Base-by-base conservation (phyloP, 768 basidiomycete genomes). In the Trametes cinnabarina region DNA sequence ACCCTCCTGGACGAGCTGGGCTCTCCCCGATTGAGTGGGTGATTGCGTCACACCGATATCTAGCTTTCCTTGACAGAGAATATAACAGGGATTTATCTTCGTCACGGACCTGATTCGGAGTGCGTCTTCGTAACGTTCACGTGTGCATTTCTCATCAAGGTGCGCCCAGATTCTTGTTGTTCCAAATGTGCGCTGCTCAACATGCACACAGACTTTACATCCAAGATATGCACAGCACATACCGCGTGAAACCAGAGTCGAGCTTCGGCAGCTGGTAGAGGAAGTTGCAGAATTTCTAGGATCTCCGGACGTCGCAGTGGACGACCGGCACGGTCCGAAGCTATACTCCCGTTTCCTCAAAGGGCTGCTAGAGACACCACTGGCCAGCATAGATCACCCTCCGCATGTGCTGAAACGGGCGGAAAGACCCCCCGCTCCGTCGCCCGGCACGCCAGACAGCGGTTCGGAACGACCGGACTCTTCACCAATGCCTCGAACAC, bases 51-150 rank as follows among this genome's bases (percentile, higher is more conserved):
- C 20, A 15, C 20, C 17, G 11, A 30, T 19, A 11, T 28, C 28
- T 2, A 10, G 12, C 1, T 35, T 20, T 2, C 14, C 5, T 41
- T 50, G 4, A 51, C 40, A 7, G 14, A 17, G 28, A n/a, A 15
- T 15, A 63, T 58, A 57, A 20, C 69, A 85, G 83, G 76, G 47
- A 72, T 77, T 25, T 85, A 80, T 60, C 78, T 87, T 50, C 80
- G 85, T 3, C 87, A 89, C 66, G 90, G 88, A 0, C 89, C 90
- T 2, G 90, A 91, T 67, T 85, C 87, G 0, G 86, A 92, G 62
- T 86, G 84, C 58, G 85, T 92, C 10, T 90, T 92, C 63, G 79
- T 85, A 23, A 89, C 86, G 0, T 92, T 92, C 61, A 90, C 91
- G 10, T 84, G 86, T 9, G 86, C 90, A 2, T 93, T 93, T 76